Base-by-base conservation (phyloP, 2,329 filamentous ascomycete genomes). In the Sporothrix dimorphospora region DNA sequence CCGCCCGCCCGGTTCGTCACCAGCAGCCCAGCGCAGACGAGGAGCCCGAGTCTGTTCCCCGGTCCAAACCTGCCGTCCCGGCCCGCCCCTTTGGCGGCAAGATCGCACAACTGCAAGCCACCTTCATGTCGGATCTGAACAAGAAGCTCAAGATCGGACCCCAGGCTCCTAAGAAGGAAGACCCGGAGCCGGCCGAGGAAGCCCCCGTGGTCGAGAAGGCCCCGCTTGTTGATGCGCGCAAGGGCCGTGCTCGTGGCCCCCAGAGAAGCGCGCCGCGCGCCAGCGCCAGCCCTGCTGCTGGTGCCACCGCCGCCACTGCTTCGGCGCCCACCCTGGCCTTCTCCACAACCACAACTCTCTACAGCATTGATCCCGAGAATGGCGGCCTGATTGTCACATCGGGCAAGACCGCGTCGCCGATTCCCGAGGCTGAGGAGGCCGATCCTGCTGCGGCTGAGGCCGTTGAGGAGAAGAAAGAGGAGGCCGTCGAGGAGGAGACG, bases 61-160 rank as follows among this genome's bases (percentile, higher is more conserved):
- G 94, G 79, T 81, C 88, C n/a, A 98, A 98, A 79, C 94, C 96
- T 4, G 88, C 90, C 0, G 88, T 98, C 1, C 94, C 96, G 12
- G 88, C 90, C 16, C 89, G 94, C 61, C 93, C 94, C 1, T 86
- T 87, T 57, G 93, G 93, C 11, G 89, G 90, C 77, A 98, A 98
- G 84, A 97, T 99, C 79, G 94, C 94, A 19, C 92, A 93, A 30
- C 84, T 99, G 42, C 94, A 97, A 81, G 93, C 93, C 49, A 94
- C 93, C 3, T 98, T 99, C 81, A 90, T 99, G 87, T 94, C 90
- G 59, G 95, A 98, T 78, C 84, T 99, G 55, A 97, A 98, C 81
- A 94, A 94, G 77, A 92, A 94, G 66, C 85, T 99, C 38, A 91
- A 94, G 78, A 83, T 97, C 47, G 96, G 96, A 0, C 95, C 94